A percentile compares a stretch with the other conserved stretches of the same genome.
phyloP scores from a whole-genome alignment of 495 filamentous ascomycete species.

The Bacidia rubella region DNA sequence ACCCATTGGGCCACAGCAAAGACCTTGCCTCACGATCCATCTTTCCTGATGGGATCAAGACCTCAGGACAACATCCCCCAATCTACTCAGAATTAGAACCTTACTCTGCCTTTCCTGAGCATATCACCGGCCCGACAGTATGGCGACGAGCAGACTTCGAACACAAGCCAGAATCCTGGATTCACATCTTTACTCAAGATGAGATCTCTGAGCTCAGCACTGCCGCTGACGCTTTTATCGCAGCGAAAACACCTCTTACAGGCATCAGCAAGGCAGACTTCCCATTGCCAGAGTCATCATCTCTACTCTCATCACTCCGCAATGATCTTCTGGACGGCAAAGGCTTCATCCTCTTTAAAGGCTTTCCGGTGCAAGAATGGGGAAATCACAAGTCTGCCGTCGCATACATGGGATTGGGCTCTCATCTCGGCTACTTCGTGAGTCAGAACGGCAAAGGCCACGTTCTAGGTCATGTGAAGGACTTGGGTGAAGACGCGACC shows the following conservation, averaged over 20 bases:
- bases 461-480: slow-evolving; percentile 82
- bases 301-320: slow-evolving; percentile 38
- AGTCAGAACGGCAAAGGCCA: slow-evolving; percentile 81
- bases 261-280: slow-evolving; percentile 66
- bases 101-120: slow-evolving; percentile 59
- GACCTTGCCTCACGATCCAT: no score
- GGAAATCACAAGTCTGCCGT: slow-evolving; percentile 66
- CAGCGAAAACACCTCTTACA: slow-evolving; percentile 46
- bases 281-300: slow-evolving; percentile 4
- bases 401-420: slow-evolving; percentile 84
- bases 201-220: slow-evolving; percentile 57
- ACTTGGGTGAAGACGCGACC: slow-evolving; percentile 68
- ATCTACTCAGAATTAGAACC: slow-evolving; percentile 50
- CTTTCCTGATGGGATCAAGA: no score
- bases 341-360: slow-evolving; percentile 82
- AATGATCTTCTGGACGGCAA: slow-evolving; percentile 68
- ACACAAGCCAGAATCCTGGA: slow-evolving; percentile 60
- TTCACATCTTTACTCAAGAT: slow-evolving; percentile 49
- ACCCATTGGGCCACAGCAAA: no score
- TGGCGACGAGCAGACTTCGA: slow-evolving; percentile 65
- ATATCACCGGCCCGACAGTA: slow-evolving; percentile 61
- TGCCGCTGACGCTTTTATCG: slow-evolving; percentile 56
- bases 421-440: slow-evolving; percentile 72
- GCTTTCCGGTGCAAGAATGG: slow-evolving; percentile 65
- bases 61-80: slow-evolving; percentile 70